phyloP scores from a whole-genome alignment of 2,329 filamentous ascomycete species.

The Plectosphaerella sp. region DNA sequence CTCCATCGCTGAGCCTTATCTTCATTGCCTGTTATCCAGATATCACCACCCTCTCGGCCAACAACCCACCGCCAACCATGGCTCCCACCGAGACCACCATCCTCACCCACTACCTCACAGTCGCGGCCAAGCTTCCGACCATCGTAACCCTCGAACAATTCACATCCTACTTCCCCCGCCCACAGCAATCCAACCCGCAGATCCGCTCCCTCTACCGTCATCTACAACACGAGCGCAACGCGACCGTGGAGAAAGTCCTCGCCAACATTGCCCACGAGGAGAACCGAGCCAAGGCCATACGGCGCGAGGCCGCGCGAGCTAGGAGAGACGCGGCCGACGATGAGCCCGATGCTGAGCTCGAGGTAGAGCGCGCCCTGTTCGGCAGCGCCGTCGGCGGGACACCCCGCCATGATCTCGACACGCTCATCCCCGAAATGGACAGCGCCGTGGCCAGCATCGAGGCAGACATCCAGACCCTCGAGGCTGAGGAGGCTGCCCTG shows the following conservation, averaged over 20 bases:
- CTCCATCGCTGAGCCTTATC: neutral
- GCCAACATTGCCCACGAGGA: conserved; percentile 62
- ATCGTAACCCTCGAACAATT: conserved; percentile 73
- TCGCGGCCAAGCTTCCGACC: conserved; percentile 68
- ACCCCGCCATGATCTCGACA: conserved; percentile 55
- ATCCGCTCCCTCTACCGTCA: conserved; percentile 73
- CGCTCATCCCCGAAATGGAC: conserved; percentile 66
- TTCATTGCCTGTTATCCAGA: neutral
- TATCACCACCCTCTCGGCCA: neutral
- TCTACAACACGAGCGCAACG: conserved; percentile 69
- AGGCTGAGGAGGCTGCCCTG: conserved; percentile 58
- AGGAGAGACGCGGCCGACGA: conserved; percentile 48
- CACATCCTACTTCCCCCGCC: conserved; percentile 68
- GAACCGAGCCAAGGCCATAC: conserved; percentile 53
- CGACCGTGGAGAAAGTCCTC: conserved; percentile 63
- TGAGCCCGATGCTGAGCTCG: conserved; percentile 58
- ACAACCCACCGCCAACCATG: conserved; percentile 40
- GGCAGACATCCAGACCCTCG: conserved; percentile 60
- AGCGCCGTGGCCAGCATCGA: conserved; percentile 62
- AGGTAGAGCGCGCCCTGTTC: conserved; percentile 59
- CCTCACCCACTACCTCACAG: conserved; percentile 72
- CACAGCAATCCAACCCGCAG: conserved; percentile 60
- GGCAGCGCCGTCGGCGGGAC: conserved; percentile 42
- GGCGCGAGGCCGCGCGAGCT: conserved; percentile 51
- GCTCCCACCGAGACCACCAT: conserved; percentile 71